phyloP scores from a whole-genome alignment of 23 red algal species.

The Agarophyton chilense region DNA sequence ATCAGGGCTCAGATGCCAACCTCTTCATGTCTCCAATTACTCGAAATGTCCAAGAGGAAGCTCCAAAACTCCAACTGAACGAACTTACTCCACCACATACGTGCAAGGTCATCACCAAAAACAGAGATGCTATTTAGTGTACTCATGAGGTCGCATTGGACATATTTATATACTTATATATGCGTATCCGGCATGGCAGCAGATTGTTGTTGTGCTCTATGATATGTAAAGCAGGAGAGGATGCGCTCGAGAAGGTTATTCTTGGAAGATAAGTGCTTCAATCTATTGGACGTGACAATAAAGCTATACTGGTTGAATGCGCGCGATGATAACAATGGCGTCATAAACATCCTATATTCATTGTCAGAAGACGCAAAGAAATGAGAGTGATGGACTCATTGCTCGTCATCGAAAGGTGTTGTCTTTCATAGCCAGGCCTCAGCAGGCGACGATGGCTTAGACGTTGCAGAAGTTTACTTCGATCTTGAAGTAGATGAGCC shows the following conservation, averaged over 20 bases:
- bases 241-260: background rate
- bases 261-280: constrained; percentile 7
- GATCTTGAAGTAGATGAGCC: constrained; percentile 23
- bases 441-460: constrained; percentile 17
- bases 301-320: constrained; percentile 5
- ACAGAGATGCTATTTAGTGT: background rate
- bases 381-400: background rate
- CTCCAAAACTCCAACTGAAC: background rate
- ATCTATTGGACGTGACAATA: constrained; percentile 35
- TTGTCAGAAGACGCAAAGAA: constrained; percentile 11
- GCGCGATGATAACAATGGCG: constrained; percentile 37
- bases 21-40: background rate
- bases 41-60: background rate
- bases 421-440: constrained; percentile 1
- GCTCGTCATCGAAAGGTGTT: background rate
- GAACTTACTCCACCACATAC: background rate
- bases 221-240: constrained; percentile 17
- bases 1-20: constrained; percentile 29
- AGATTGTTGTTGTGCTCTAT: constrained; percentile 20
- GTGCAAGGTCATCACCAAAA: background rate
- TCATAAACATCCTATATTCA: background rate
- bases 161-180: too few species aligned
- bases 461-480: constrained; percentile 35
- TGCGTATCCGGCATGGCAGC: constrained; percentile 37
- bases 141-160: background rate